These are phyloP conservation scores for Mollisiaceae sp. DNA, from an alignment of 2,329 filamentous ascomycete species.

Conservation along the genomic window DNA sequence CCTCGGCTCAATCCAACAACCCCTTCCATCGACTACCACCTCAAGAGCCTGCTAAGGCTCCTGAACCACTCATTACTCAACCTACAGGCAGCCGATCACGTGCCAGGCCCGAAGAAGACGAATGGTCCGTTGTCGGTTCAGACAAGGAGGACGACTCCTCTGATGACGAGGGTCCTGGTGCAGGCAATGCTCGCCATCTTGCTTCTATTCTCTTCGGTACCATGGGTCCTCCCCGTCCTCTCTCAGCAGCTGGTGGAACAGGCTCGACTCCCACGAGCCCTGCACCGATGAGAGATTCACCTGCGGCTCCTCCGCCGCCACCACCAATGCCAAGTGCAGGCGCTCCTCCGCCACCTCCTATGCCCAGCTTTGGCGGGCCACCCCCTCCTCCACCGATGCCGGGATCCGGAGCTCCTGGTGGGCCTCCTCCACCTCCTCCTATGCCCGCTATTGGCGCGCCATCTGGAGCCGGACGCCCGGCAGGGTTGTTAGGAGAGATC, in stretches of 20 bases:
- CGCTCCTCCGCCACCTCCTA: slow-evolving; percentile 45
- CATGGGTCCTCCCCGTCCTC: slow-evolving; percentile 89
- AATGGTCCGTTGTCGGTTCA: slow-evolving; percentile 83
- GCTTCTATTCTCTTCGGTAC: slow-evolving; percentile 96
- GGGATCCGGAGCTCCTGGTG: slow-evolving; percentile 41
- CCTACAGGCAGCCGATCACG: slow-evolving; percentile 54
- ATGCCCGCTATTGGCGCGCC: slow-evolving; percentile 36
- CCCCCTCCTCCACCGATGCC: slow-evolving; percentile 45
- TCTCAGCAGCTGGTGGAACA: slow-evolving; percentile 78
- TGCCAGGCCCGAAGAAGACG: slow-evolving; percentile 69
- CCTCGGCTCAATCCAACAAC: slow-evolving; percentile 66
- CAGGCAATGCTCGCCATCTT: slow-evolving; percentile 85
- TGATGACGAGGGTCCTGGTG: slow-evolving; percentile 78
- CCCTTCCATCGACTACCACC: slow-evolving; percentile 90
- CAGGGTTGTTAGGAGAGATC: slow-evolving; percentile 80
- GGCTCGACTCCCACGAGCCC: slow-evolving; percentile 49
- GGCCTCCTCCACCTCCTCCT: slow-evolving; percentile 48
- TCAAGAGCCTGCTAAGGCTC: slow-evolving; percentile 54
- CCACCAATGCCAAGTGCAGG: slow-evolving; percentile 54
- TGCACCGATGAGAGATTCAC: slow-evolving; percentile 47
- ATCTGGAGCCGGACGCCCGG: slow-evolving; percentile 53
- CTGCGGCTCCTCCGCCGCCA: slow-evolving; percentile 51
- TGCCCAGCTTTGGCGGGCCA: slow-evolving; percentile 39
- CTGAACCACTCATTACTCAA: slow-evolving; percentile 49
- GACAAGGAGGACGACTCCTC: slow-evolving; percentile 75